phyloP scores from a whole-genome alignment of 306 rosid species.

The Astragalus glycyphyllos region DNA sequence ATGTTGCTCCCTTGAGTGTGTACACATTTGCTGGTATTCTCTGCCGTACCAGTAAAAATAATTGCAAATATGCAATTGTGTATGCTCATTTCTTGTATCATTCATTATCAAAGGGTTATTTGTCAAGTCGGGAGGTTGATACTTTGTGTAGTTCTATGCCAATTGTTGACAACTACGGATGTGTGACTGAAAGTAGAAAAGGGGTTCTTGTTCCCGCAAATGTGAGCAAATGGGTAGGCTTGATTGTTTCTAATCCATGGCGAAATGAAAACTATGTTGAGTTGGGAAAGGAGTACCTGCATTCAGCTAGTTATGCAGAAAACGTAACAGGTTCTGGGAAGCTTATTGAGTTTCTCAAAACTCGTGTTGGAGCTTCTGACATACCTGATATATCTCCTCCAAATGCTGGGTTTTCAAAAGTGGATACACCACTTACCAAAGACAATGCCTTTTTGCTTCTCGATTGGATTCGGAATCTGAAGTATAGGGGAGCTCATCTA shows the following conservation, averaged over 20 bases:
- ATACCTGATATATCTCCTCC: slow-evolving; percentile 74
- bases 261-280: slow-evolving; percentile 57
- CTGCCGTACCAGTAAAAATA: slow-evolving; percentile 12
- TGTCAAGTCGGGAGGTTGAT: slow-evolving; percentile 40
- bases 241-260: slow-evolving; percentile 74
- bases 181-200: background rate
- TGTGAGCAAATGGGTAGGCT: slow-evolving; percentile 70
- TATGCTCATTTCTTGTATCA: slow-evolving; percentile 66
- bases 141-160: slow-evolving; percentile 54
- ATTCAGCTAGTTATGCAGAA: slow-evolving; percentile 44
- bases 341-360: slow-evolving; percentile 52
- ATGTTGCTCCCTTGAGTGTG: slow-evolving; percentile 32
- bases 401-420: slow-evolving; percentile 52
- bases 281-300: slow-evolving; percentile 58
- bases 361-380: slow-evolving; percentile 57
- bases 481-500: background rate
- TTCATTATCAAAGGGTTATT: slow-evolving; percentile 26
- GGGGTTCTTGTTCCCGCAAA: slow-evolving; percentile 73
- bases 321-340: slow-evolving; percentile 24
- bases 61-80: slow-evolving; percentile 40
- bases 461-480: slow-evolving; percentile 62
- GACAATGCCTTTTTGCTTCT: slow-evolving; percentile 70
- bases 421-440: slow-evolving; percentile 57
- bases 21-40: slow-evolving; percentile 43
- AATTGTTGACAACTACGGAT: slow-evolving; percentile 63